Evolutionary conservation across 139 green algal species (phyloP), one percentile per base, ranked within the genome.

Genomic region (Pleodorina starrii): DNA sequence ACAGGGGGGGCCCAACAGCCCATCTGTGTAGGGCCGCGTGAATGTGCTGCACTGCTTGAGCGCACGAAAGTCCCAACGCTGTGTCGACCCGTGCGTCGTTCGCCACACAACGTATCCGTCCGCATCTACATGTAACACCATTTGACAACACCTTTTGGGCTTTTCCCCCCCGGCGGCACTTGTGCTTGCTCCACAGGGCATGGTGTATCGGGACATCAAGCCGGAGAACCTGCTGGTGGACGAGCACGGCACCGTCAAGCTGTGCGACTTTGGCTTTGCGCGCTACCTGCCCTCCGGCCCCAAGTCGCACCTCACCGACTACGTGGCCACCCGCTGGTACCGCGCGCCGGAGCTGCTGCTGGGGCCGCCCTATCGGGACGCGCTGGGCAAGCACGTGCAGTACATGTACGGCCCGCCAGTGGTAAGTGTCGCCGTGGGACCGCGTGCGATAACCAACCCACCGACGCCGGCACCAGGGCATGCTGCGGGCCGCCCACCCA

Each of bases 311-410:
- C 92, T 97, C 21, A 96, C 94, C 9, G 94, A 97, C 84, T 97
- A 97, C 80, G 94, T 97, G 35, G 94, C 94, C 29, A 97, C 94
- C 16, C 87, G 94, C 9, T 97, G 94, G 94, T 97, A 97, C 88
- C 91, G 93, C 29, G 94, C 94, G 27, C 94, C 94, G 27, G 94
- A 97, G 92, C 92, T 97, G 54, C 90, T 97, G 59, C 88, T 97
- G 72, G 94, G 94, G 14, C 92, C 92, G 19, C 94, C 94, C 2
- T 95, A 90, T 82, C 43, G 82, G 35, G 76, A 88, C 27, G 16
- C 66, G 11, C 16, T 4, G 25, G 84, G 84, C 46, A 89, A 75
- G 77, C 79, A 85, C 38, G 60, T 94, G 63, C 92, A 93, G 90
- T 93, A 77, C 40, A 88, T 91, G 86, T 95, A 96, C 88, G 90